These are phyloP conservation scores for Psilocybe cubensis DNA, from an alignment of 768 basidiomycete species.

Conservation along the genomic window DNA sequence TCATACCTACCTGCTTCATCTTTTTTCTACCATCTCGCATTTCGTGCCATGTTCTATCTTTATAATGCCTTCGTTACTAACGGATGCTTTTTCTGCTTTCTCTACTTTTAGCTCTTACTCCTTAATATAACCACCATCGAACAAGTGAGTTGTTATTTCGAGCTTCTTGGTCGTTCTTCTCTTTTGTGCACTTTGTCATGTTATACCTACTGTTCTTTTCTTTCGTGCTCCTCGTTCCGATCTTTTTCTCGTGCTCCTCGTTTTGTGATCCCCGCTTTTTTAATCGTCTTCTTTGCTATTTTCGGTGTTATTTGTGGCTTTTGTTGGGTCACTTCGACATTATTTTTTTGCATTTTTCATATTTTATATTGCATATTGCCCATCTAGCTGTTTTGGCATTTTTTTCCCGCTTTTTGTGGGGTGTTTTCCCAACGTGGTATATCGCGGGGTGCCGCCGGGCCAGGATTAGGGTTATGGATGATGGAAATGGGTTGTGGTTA, in stretches of 20 bases:
- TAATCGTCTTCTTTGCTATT: not conserved
- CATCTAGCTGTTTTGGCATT: too few species aligned
- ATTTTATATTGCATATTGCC: too few species aligned
- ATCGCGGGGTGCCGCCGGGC: not conserved
- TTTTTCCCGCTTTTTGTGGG: not conserved
- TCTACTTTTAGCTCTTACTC: slow-evolving; percentile 61
- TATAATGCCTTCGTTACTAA: not conserved
- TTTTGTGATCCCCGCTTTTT: not conserved
- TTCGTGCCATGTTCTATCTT: not conserved
- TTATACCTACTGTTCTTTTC: not conserved
- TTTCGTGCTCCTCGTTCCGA: not conserved
- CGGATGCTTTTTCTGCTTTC: not conserved
- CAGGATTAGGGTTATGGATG: not conserved
- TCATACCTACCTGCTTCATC: too few species aligned
- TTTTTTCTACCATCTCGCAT: not conserved
- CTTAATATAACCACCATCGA: slow-evolving; percentile 96
- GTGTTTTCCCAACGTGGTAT: not conserved
- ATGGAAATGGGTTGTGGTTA: not conserved
- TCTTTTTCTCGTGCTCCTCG: not conserved
- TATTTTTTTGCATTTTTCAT: not conserved
- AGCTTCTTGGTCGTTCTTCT: not conserved
- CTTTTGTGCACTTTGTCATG: not conserved
- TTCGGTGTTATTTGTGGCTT: not conserved
- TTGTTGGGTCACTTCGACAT: not conserved
- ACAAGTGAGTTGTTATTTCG: slow-evolving; percentile 57